Evolutionary conservation across 2,329 filamentous ascomycete genomes (phyloP), one percentile per base, ranked within the genome.

Genomic region (Neurospora sp.): DNA sequence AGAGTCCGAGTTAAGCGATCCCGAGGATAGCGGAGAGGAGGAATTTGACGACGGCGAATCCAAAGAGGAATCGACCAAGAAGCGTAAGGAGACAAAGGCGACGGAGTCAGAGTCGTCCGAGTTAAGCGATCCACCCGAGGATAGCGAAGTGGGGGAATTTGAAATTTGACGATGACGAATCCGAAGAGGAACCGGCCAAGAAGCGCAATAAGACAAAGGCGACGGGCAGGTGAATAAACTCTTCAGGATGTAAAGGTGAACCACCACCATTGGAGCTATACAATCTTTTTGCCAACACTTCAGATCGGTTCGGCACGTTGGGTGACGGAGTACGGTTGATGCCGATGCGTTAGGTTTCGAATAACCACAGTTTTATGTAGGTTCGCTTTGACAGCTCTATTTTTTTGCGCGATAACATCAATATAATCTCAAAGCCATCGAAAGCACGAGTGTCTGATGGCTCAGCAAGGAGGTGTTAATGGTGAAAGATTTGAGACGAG

Each of bases 11-110:
- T n/a, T 46, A 8, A 68, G 46, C 37, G 70, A 75, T 37, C 19
- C 39, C 1, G 33, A 62, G 12, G 38, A 62, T 15, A 43, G 41
- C 15, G 62, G 71, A 69, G 67, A 57, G n/a, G 67, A 69, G 66
- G 57, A 41, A 36, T 69, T 70, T 67, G 77, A 78, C 3, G 67
- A 69, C 2, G 74, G 70, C 8, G 69, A 72, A 19, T 38, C 41
- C n/a, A 67, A 70, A 15, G 71, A 66, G 68, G 72, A 66, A 73
- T 74, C 74, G 67, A 73, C 71, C 70, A 81, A 83, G 72, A 77
- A 76, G 66, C 72, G 73, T 69, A 73, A 75, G 70, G 67, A 73
- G 52, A 72, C 74, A 23, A 79, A 77, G 67, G 66, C 72, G 1
- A 78, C 70, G 66, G 70, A 6, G 6, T 6, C 0, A 36, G 33